A percentile compares a stretch with the other conserved stretches of the same genome.
These are phyloP conservation scores for Chaetomium globosum DNA, from an alignment of 2,329 filamentous ascomycete species.

Conservation along the genomic window DNA sequence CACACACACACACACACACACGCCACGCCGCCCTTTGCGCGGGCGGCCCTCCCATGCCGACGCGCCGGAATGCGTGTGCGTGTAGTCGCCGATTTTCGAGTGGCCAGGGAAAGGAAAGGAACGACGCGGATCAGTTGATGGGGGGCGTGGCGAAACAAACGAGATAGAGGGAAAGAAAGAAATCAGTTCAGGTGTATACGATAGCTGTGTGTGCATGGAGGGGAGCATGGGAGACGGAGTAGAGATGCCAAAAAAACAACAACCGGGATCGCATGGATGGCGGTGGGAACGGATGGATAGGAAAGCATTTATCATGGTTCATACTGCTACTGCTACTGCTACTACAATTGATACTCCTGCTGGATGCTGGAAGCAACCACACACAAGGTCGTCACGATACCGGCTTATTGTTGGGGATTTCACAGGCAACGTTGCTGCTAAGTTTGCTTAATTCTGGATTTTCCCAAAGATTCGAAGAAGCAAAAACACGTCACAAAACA, in stretches of 20 bases:
- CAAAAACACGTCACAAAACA: constrained; percentile 1
- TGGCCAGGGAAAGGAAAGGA: too few species aligned
- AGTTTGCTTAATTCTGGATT: not conserved
- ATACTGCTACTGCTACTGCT: constrained; percentile 1
- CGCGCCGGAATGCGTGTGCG: too few species aligned
- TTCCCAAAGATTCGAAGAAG: too few species aligned
- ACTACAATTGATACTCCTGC: not conserved
- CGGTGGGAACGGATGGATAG: not conserved
- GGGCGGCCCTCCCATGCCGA: too few species aligned
- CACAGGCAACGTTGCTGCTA: not conserved
- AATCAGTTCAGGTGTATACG: constrained; percentile 7
- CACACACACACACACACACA: too few species aligned
- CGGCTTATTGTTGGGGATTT: not conserved
- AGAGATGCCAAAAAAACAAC: not conserved
- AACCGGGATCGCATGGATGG: constrained; percentile 19
- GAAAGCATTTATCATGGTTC: constrained; percentile 6
- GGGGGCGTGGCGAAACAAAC: not conserved
- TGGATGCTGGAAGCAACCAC: constrained; percentile 3
- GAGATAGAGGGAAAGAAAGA: not conserved
- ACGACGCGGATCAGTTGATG: too few species aligned
- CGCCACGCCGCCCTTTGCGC: too few species aligned
- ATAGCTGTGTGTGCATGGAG: constrained; percentile 7
- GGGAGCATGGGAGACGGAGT: constrained; percentile 5
- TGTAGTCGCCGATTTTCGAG: too few species aligned
- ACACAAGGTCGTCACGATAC: not conserved